These are phyloP conservation scores for Puccinia hordei DNA, from an alignment of 1,284 basidiomycete genomes.

Conservation along the genomic window DNA sequence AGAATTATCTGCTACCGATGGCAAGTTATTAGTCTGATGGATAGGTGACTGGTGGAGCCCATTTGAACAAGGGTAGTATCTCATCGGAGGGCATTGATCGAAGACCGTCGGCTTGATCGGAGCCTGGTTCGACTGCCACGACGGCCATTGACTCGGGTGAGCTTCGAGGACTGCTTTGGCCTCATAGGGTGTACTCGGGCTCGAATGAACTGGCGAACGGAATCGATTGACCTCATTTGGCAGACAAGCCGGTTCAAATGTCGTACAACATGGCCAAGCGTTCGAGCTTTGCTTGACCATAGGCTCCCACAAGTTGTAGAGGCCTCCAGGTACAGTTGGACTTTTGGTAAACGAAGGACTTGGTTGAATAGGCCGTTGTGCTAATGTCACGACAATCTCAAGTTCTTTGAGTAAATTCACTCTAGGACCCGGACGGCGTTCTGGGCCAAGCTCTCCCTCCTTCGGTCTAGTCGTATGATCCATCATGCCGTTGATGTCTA, in stretches of 20 bases:
- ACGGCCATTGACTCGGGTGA: background rate
- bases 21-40: background rate
- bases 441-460: background rate
- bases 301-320: slow-evolving; percentile 22
- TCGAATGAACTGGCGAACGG: background rate
- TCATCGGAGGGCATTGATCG: slow-evolving; percentile 25
- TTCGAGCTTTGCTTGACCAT: background rate
- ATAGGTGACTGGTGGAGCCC: background rate
- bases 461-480: background rate
- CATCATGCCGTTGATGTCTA: slow-evolving; percentile 9
- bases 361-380: slow-evolving; percentile 15
- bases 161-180: background rate
- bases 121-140: slow-evolving; percentile 11
- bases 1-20: background rate
- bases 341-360: background rate
- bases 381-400: background rate
- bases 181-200: background rate
- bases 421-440: slow-evolving; percentile 5
- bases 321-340: background rate
- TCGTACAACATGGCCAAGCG: slow-evolving; percentile 1
- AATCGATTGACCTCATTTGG: slow-evolving; percentile 4
- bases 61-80: background rate
- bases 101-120: slow-evolving; percentile 8
- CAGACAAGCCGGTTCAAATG: background rate
- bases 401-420: slow-evolving; percentile 29